Evolutionary conservation across 306 rosid genomes (phyloP).

Genomic region (Gynostemma pentaphyllum): DNA sequence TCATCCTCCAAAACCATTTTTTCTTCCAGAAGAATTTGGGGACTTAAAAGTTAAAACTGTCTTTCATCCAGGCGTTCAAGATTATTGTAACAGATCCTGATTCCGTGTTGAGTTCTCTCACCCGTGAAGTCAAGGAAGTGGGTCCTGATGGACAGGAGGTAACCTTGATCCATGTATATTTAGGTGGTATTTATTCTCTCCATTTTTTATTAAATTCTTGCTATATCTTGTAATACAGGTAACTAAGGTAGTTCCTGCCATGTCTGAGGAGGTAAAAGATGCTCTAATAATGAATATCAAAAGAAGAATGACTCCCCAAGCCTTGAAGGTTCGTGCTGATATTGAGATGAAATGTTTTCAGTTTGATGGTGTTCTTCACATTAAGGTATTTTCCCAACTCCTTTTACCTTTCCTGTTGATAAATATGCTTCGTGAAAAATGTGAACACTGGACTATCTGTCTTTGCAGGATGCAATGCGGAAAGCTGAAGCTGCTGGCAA

Average conservation of each 20-base stretch:
- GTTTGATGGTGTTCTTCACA: conserved; percentile 82
- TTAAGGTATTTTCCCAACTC: conserved; percentile 38
- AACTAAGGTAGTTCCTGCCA: conserved; percentile 75
- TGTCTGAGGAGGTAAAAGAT: conserved; percentile 79
- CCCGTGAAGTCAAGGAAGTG: conserved; percentile 68
- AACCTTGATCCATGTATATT: conserved; percentile 6
- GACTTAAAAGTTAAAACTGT: conserved; percentile 5
- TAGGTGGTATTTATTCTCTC: neutral
- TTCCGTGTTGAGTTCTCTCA: conserved; percentile 61
- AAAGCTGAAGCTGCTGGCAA: conserved; percentile 84
- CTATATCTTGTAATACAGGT: conserved; percentile 27
- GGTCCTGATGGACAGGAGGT: conserved; percentile 97
- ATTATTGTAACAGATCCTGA: conserved; percentile 81
- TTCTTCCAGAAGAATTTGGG: conserved; percentile 1
- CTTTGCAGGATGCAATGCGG: conserved; percentile 70
- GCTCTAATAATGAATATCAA: conserved; percentile 64
- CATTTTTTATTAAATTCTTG: conserved; percentile 1
- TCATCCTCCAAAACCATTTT: neutral
- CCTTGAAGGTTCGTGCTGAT: conserved; percentile 91
- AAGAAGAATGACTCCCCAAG: conserved; percentile 96
- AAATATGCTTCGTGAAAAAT: no score
- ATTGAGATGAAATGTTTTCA: conserved; percentile 93
- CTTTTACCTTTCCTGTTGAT: neutral
- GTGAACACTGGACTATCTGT: neutral
- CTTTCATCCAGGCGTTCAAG: conserved; percentile 71